Conservation (phyloP, 1,139 yeast species). For the Saccharomycopsis phalli region DNA sequence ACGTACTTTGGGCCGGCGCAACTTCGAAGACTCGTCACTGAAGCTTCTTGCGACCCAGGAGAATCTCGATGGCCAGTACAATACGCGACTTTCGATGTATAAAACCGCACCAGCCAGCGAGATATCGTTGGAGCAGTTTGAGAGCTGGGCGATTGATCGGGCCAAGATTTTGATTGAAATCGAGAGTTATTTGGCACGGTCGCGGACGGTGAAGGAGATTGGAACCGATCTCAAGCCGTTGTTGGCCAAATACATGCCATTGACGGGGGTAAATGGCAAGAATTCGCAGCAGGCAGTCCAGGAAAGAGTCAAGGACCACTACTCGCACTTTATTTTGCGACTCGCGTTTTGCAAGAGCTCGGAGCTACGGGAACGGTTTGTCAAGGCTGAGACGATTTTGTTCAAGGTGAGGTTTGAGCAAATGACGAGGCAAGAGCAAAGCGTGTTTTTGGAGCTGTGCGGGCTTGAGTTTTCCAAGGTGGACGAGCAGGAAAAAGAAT, state of each 20-base stretch:
- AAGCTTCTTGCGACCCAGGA: slow-evolving; percentile 2
- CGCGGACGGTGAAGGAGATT: slow-evolving; percentile 55
- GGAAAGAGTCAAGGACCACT: slow-evolving; percentile 82
- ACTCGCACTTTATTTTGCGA: slow-evolving; percentile 80
- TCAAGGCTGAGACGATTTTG: slow-evolving; percentile 64
- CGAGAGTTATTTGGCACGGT: slow-evolving; percentile 64
- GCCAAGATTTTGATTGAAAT: slow-evolving; percentile 75
- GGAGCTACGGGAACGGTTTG: slow-evolving; percentile 71
- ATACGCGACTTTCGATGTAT: slow-evolving; percentile 54
- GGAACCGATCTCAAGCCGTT: slow-evolving; percentile 59
- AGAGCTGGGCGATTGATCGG: slow-evolving; percentile 91
- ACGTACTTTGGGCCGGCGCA: slow-evolving; percentile 18
- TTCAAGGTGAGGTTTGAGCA: slow-evolving; percentile 61
- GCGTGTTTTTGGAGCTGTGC: slow-evolving; percentile 52
- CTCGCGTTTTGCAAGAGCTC: slow-evolving; percentile 88
- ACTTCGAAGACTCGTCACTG: slow-evolving; percentile 15
- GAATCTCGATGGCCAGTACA: slow-evolving; percentile 5
- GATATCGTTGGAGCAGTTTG: slow-evolving; percentile 86
- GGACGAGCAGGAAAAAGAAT: slow-evolving; percentile 47
- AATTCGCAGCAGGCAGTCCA: slow-evolving; percentile 29
- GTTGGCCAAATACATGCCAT: slow-evolving; percentile 56
- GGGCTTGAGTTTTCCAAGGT: slow-evolving; percentile 64
- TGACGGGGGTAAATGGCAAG: slow-evolving; percentile 30
- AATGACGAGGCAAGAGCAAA: slow-evolving; percentile 65
- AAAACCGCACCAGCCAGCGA: slow-evolving; percentile 70